These are phyloP conservation scores for Glutinoglossum americanum DNA, from an alignment of 495 filamentous ascomycete species.

Conservation along the genomic window DNA sequence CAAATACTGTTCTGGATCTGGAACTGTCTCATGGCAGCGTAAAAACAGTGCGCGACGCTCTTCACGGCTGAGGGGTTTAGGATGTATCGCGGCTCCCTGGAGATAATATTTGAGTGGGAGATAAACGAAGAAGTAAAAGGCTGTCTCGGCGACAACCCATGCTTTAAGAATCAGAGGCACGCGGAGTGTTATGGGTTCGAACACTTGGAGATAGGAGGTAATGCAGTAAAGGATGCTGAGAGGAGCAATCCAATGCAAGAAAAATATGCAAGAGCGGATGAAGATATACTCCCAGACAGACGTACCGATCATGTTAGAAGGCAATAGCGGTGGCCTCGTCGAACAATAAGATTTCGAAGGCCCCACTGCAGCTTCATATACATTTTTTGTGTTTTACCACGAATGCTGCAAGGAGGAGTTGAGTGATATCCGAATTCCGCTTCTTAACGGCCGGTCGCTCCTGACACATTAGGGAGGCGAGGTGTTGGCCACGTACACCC, in stretches of 20 bases:
- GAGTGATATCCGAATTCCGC: no score
- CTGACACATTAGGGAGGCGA: no score
- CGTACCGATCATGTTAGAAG: conserved; percentile 14
- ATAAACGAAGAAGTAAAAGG: conserved; percentile 33
- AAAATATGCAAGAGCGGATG: conserved; percentile 27
- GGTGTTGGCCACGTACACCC: no score
- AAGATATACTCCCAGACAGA: conserved; percentile 17
- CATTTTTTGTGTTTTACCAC: no score
- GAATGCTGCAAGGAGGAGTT: no score
- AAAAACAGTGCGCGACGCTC: conserved; percentile 28
- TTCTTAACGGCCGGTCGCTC: no score
- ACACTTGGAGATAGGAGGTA: conserved; percentile 14
- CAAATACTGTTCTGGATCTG: conserved; percentile 34
- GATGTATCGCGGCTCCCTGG: conserved; percentile 29
- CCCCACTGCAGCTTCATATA: neutral
- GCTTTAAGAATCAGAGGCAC: conserved; percentile 13
- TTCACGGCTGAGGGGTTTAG: conserved; percentile 20
- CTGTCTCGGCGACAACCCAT: conserved; percentile 24
- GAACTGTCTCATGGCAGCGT: conserved; percentile 29
- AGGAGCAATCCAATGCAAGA: conserved; percentile 30
- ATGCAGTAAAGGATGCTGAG: conserved; percentile 24
- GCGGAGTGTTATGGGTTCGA: conserved; percentile 12
- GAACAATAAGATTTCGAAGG: neutral
- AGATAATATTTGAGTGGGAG: conserved; percentile 28
- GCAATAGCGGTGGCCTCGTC: neutral